Percentiles rank a stretch among this genome's conserved stretches.
Evolutionary conservation across 441 rosid species (phyloP).

Genomic region (Euphorbia celastroides): DNA sequence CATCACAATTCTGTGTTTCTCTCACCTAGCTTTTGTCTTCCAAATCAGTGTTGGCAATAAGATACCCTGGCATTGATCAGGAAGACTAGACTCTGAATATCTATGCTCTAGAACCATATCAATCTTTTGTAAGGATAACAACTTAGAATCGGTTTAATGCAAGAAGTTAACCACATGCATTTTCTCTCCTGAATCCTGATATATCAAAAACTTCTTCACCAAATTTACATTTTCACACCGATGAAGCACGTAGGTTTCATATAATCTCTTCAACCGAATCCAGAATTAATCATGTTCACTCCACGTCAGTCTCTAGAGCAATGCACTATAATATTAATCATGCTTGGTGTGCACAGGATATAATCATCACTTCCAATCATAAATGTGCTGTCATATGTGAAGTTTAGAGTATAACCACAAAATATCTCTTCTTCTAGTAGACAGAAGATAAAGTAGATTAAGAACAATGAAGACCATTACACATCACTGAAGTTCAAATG

Average conservation of each 20-base stretch:
- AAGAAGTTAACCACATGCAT: neutral
- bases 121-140: neutral
- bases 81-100: neutral
- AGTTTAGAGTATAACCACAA: neutral
- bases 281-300: too few species aligned
- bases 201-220: conserved; percentile 3
- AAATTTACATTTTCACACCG: neutral
- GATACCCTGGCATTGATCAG: neutral
- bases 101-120: neutral
- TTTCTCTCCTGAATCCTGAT: neutral
- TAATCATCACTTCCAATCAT: neutral
- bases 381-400: neutral
- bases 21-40: neutral
- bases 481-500: too few species aligned
- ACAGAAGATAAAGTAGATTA: neutral
- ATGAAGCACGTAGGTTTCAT: too few species aligned
- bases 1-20: neutral
- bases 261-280: too few species aligned
- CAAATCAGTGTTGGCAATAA: neutral
- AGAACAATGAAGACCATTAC: neutral
- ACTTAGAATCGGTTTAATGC: neutral
- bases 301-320: neutral
- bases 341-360: neutral
- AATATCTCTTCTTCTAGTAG: too few species aligned
- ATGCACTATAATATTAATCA: neutral